phyloP scores from a whole-genome alignment of 768 basidiomycete species.

The Neoboletus brunneissimus region DNA sequence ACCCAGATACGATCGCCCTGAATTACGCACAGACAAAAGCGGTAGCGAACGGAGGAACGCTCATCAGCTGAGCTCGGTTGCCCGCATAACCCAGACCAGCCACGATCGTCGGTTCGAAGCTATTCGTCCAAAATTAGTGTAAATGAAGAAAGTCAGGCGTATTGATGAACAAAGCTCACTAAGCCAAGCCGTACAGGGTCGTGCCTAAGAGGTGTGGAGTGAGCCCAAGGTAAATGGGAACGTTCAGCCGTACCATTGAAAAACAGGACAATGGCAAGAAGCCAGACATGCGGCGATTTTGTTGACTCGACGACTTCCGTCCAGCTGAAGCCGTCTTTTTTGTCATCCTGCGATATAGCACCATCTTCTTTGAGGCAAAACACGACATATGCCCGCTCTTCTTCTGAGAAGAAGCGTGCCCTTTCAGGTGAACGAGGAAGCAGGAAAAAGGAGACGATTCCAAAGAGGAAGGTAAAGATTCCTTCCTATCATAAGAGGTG shows the following conservation, averaged over 20 bases:
- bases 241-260: conserved; percentile 41
- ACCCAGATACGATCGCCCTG: background rate
- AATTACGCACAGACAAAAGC: conserved; percentile 46
- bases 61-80: conserved; percentile 57
- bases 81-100: conserved; percentile 55
- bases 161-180: conserved; percentile 15
- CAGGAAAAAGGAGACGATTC: conserved; percentile 47
- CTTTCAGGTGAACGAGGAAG: conserved; percentile 43
- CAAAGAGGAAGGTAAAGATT: conserved; percentile 58
- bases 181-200: conserved; percentile 16
- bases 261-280: conserved; percentile 51
- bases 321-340: conserved; percentile 54
- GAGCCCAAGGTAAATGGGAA: background rate
- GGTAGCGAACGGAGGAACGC: conserved; percentile 52
- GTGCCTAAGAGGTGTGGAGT: conserved; percentile 14
- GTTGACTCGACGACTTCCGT: conserved; percentile 48
- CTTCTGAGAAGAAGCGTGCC: conserved; percentile 48
- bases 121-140: conserved; percentile 33
- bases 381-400: conserved; percentile 49
- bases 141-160: conserved; percentile 33
- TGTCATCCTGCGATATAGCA: conserved; percentile 41
- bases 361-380: conserved; percentile 20
- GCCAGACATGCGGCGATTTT: conserved; percentile 51
- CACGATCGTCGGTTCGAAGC: conserved; percentile 75
- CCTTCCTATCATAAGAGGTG: conserved; percentile 43